Percentiles rank a stretch among this genome's conserved stretches.
Evolutionary conservation across 2,329 filamentous ascomycete genomes (phyloP).

Genomic region (Colletotrichum lentis): DNA sequence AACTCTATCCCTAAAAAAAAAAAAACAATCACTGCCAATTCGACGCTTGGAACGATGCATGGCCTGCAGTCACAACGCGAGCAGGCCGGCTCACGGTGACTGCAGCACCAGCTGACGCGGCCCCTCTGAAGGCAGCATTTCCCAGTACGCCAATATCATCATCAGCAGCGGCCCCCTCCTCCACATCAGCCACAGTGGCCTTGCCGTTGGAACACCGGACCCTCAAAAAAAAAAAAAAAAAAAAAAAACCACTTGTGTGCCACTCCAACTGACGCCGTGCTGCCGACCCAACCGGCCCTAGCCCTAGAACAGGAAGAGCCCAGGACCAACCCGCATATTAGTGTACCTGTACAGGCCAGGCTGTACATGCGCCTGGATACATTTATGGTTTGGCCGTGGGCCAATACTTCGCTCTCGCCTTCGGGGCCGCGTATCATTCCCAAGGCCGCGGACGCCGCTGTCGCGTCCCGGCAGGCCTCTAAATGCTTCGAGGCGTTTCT

Average conservation of each 20-base stretch:
- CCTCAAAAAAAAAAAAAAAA: conserved; percentile 19
- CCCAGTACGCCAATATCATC: conserved; percentile 8
- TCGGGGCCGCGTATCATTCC: conserved; percentile 22
- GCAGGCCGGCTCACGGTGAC: conserved; percentile 33
- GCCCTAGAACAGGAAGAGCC: conserved; percentile 21
- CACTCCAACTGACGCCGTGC: conserved; percentile 24
- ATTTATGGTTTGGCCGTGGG: conserved; percentile 16
- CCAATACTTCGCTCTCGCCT: conserved; percentile 17
- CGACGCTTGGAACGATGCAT: background rate
- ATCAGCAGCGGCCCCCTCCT: conserved; percentile 5
- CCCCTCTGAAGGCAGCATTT: conserved; percentile 25
- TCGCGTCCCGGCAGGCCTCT: conserved; percentile 33
- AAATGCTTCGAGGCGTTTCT: conserved; percentile 28
- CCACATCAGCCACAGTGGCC: conserved; percentile 9
- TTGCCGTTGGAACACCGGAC: conserved; percentile 27
- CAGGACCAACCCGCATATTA: conserved; percentile 11
- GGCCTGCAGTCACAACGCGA: conserved; percentile 1
- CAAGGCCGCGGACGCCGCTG: conserved; percentile 23
- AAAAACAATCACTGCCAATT: conserved; percentile 9
- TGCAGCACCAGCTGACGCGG: conserved; percentile 32
- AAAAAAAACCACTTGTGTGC: conserved; percentile 3
- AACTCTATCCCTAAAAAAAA: background rate
- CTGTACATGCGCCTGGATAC: conserved; percentile 25
- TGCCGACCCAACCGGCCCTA: conserved; percentile 24
- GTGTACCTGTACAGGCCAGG: conserved; percentile 23